Conservation (phyloP, 495 filamentous ascomycete genomes). For the Penicillium pulvis region DNA sequence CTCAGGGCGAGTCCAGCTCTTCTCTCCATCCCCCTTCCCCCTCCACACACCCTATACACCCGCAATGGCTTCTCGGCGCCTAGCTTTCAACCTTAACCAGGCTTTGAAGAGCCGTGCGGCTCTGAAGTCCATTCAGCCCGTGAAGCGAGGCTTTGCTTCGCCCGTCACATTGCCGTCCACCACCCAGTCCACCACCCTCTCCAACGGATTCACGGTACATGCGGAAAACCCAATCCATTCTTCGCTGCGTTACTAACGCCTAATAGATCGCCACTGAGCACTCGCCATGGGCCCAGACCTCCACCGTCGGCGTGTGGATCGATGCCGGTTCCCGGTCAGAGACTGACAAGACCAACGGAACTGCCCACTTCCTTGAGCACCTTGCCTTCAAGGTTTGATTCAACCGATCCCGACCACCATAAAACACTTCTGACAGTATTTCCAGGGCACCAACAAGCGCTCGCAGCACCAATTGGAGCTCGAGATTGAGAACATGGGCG, state of each 20-base stretch:
- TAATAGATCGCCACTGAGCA: constrained; percentile 92
- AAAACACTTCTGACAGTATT: constrained; percentile 28
- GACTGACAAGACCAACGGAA: constrained; percentile 98
- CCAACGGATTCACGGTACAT: constrained; percentile 94
- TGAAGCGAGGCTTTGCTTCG: constrained; percentile 83
- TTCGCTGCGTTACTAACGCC: constrained; percentile 40
- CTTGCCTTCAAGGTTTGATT: constrained; percentile 90
- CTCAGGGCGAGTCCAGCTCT: constrained; percentile 48
- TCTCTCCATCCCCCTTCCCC: constrained; percentile 37
- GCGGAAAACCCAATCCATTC: constrained; percentile 25
- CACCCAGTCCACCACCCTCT: constrained; percentile 92
- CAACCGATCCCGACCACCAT: constrained; percentile 5
- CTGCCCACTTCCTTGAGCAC: constrained; percentile 98
- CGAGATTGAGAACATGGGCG: constrained; percentile 99
- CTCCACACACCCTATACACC: constrained; percentile 30
- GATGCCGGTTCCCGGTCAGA: constrained; percentile 97
- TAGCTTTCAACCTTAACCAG: constrained; percentile 86
- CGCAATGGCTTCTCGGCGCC: constrained; percentile 90
- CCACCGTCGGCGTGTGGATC: constrained; percentile 98
- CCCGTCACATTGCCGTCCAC: constrained; percentile 72
- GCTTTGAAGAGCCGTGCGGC: constrained; percentile 81
- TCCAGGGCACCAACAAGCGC: constrained; percentile 84
- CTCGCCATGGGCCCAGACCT: constrained; percentile 97
- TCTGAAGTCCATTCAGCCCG: constrained; percentile 68
- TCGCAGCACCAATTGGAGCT: constrained; percentile 96